Base-by-base conservation (phyloP, 164 flowering plant species). In the Tinospora cordifolia region DNA sequence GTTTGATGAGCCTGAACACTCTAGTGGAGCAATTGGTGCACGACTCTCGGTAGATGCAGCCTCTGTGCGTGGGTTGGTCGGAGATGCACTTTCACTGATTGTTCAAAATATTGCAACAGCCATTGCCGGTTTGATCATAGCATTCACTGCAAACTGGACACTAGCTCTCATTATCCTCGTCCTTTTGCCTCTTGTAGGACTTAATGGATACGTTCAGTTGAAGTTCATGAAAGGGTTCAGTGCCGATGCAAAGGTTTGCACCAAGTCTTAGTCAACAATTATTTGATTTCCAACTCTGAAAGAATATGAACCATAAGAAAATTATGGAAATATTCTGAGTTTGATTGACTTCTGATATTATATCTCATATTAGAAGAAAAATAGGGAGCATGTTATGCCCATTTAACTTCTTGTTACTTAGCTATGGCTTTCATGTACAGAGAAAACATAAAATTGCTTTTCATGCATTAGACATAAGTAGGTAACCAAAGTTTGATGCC, bases 1-100 rank as follows among this genome's bases (percentile, higher is more conserved):
- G 82, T 80, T 80, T 62, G 80, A 77, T 68, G 62, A 80, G 12
- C 63, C 76, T 7, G 72, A 70, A 12, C 58, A 80, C 69, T 77
- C 79, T 1, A 79, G 77, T 59, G 72, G 81, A 0, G 70, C 75
- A 39, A 71, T 79, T 30, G 81, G 79, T n/a, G 79, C 75, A 7
- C 71, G 76, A 64, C 71, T 79, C 7, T 76, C 75, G 0, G 46
- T 58, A 17, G 81, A 79, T 76, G 76, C 81, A 51, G 73, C 79
- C 51, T 60, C 70, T 15, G 51, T 79, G 13, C 72, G 75, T 34
- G 44, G 76, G 51, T 71, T 79, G 14, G 81, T 73, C n/a, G 81
- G 81, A 36, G 81, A 79, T 67, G 69, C 81, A 5, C 27, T 75
- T 15, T 69, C 79, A 15, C 65, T 76, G 22, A 21, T 75, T 41